phyloP scores from a whole-genome alignment of 345 rosid species.

The Brassica juncea region DNA sequence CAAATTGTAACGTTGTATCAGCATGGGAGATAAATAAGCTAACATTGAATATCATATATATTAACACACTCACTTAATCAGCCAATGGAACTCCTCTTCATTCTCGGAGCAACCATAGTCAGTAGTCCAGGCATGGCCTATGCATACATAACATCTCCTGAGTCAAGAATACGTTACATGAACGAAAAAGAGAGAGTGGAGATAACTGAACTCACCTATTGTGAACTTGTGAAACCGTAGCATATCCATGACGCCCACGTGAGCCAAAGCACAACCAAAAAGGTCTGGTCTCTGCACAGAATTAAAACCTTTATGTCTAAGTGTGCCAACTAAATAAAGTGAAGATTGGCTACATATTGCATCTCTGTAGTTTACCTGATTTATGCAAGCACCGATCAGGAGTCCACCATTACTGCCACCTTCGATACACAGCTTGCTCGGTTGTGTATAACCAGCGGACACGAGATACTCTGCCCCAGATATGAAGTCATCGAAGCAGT shows the following conservation, averaged over 20 bases:
- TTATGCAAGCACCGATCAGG: constrained; percentile 91
- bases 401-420: constrained; percentile 99
- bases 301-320: not conserved
- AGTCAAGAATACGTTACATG: not conserved
- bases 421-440: constrained; percentile 82
- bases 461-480: constrained; percentile 74
- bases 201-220: constrained; percentile 54
- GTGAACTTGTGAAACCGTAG: constrained; percentile 94
- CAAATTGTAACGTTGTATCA: constrained; percentile 1
- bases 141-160: constrained; percentile 10
- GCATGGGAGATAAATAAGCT: not conserved
- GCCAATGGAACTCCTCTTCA: constrained; percentile 87
- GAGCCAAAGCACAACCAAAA: constrained; percentile 95
- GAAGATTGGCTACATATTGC: not conserved
- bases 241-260: constrained; percentile 99
- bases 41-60: not conserved
- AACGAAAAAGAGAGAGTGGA: not conserved
- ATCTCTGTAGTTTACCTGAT: constrained; percentile 54
- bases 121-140: constrained; percentile 96
- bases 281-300: constrained; percentile 86
- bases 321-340: constrained; percentile 19
- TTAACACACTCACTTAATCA: constrained; percentile 62
- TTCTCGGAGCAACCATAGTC: constrained; percentile 88
- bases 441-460: constrained; percentile 79
- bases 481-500: constrained; percentile 92